A percentile compares a stretch with the other conserved stretches of the same genome.
Evolutionary conservation across 2,329 filamentous ascomycete genomes (phyloP).

Genomic region (Cadophora sp.): DNA sequence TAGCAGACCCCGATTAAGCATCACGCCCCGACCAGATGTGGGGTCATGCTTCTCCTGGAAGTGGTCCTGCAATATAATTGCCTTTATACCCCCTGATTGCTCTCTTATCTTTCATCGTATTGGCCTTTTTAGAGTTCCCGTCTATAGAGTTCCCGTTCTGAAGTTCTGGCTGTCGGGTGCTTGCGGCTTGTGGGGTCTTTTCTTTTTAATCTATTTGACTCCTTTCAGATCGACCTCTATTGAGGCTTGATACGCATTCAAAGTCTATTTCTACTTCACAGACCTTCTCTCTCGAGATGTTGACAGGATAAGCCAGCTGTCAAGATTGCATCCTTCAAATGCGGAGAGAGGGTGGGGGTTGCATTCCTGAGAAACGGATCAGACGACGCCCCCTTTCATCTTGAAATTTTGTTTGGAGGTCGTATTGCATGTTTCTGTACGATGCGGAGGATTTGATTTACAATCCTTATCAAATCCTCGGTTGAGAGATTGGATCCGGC

Average conservation of each 20-base stretch:
- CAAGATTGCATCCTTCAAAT: not conserved
- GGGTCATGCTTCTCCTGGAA: not conserved
- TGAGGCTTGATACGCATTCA: constrained; percentile 1
- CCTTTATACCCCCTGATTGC: not conserved
- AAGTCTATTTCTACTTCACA: constrained; percentile 6
- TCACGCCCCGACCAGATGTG: not conserved
- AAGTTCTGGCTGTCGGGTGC: not conserved
- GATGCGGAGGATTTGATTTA: not conserved
- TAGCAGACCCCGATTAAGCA: constrained; percentile 2
- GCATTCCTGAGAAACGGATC: not conserved
- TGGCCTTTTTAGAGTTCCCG: constrained; percentile 6
- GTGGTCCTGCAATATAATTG: constrained; percentile 13
- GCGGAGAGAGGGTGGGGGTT: not conserved
- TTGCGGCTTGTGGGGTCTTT: not conserved
- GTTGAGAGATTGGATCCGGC: not conserved
- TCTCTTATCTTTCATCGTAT: constrained; percentile 2
- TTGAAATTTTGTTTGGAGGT: not conserved
- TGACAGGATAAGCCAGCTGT: not conserved
- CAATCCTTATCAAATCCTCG: not conserved
- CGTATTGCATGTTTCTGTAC: not conserved
- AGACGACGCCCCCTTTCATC: not conserved
- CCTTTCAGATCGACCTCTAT: not conserved
- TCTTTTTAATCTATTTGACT: constrained; percentile 16
- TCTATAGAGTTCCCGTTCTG: not conserved
- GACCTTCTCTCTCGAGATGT: not conserved